A percentile compares a stretch with the other conserved stretches of the same genome.
Conservation (phyloP, 768 basidiomycete species). For the Cytidiella melzeri region DNA sequence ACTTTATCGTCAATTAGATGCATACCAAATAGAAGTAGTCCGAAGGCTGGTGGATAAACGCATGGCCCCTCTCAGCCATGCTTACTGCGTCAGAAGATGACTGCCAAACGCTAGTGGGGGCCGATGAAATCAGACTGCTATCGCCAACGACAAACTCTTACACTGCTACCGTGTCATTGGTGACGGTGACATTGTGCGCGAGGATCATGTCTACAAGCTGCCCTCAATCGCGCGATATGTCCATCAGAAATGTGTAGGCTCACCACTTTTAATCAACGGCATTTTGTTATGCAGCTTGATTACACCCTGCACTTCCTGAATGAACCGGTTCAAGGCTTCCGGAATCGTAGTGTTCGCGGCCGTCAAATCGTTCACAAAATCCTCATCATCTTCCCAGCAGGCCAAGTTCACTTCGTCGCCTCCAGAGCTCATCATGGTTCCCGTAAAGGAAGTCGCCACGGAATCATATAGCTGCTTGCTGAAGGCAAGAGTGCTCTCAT, state of each 20-base stretch:
- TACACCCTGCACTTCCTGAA: conserved; percentile 49
- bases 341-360: conserved; percentile 46
- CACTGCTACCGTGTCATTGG: conserved; percentile 46
- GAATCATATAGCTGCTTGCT: conserved; percentile 45
- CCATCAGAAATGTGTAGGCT: conserved; percentile 8
- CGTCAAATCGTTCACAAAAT: conserved; percentile 52
- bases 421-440: conserved; percentile 68
- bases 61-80: conserved; percentile 52
- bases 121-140: no score
- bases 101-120: conserved; percentile 68
- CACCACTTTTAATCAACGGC: conserved; percentile 80
- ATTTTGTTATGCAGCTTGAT: conserved; percentile 56
- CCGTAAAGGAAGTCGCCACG: conserved; percentile 46
- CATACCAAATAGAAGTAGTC: conserved; percentile 72
- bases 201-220: conserved; percentile 30
- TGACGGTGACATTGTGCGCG: conserved; percentile 28
- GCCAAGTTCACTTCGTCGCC: conserved; percentile 74
- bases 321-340: conserved; percentile 60
- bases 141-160: conserved; percentile 27
- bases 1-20: background rate
- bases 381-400: conserved; percentile 59
- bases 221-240: no score
- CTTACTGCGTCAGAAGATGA: conserved; percentile 52
- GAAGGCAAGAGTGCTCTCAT: conserved; percentile 54
- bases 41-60: conserved; percentile 61